phyloP scores from a whole-genome alignment of 2,329 filamentous ascomycete genomes.

The Daldinia eschscholtzii region DNA sequence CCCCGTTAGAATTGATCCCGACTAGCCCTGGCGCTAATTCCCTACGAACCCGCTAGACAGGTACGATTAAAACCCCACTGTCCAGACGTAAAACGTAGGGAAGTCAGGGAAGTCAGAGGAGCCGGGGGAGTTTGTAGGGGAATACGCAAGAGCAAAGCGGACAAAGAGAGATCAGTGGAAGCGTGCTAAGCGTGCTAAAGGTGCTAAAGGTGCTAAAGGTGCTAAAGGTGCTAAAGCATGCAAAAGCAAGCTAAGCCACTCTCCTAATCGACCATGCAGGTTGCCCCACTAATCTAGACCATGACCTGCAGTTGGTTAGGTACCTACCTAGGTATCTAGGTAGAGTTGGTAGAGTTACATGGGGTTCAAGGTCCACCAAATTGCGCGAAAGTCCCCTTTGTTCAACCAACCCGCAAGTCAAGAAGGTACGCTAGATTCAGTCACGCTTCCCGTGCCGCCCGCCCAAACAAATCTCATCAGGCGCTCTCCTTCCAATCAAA shows the following conservation, averaged over 20 bases:
- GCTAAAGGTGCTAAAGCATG: too few species aligned
- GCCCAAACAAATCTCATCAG: conserved; percentile 33
- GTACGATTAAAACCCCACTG: conserved; percentile 32
- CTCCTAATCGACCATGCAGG: conserved; percentile 19
- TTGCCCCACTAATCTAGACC: conserved; percentile 26
- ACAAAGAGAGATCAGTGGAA: conserved; percentile 9
- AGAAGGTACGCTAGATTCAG: conserved; percentile 18
- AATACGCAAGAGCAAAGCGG: conserved; percentile 21
- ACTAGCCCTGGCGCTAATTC: conserved; percentile 27
- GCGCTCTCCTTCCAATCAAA: conserved; percentile 33
- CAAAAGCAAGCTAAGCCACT: conserved; percentile 39
- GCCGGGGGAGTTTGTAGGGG: conserved; percentile 1
- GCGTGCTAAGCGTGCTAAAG: too few species aligned
- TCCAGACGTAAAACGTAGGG: conserved; percentile 41
- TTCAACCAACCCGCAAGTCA: conserved; percentile 25
- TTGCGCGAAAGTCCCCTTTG: conserved; percentile 27
- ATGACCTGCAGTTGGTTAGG: conserved; percentile 5
- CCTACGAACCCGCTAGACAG: conserved; percentile 22
- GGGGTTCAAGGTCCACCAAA: conserved; percentile 11
- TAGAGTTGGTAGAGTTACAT: neutral
- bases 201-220: too few species aligned
- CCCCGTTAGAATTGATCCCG: conserved; percentile 9
- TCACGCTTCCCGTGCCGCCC: conserved; percentile 37
- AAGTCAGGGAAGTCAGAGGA: conserved; percentile 22
- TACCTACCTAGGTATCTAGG: too few species aligned